Evolutionary conservation across 495 filamentous ascomycete genomes (phyloP), one percentile per base, ranked within the genome.

Genomic region (Neurospora sp.): DNA sequence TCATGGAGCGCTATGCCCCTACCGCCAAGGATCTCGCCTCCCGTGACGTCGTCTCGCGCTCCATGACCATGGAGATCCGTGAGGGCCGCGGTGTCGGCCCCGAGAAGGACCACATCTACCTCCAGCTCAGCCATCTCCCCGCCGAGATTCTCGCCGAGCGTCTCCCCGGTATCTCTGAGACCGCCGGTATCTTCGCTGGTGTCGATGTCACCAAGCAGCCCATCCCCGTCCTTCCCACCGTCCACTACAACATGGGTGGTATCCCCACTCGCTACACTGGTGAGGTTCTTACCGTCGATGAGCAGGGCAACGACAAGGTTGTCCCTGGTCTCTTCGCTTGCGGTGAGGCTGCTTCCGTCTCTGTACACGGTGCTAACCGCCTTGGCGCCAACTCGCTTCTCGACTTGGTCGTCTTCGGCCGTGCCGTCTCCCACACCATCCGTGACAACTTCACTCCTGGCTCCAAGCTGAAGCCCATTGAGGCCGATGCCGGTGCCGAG

Each of bases 171-270:
- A 98, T 98, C 81, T 97, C 96, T 39, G 95, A 98, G 87, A 98
- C 96, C 42, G 95, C 95, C 59, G 92, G 92, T 74, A 97, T 98
- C 80, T 98, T 98, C 85, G 87, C 95, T 42, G 95, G 95, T 82
- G 94, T 98, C 78, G 96, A 98, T 81, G 94, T 98, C 75, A 91
- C 90, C 80, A 97, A 96, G 86, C 92, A 97, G 83, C 95, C 95
- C 75, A 98, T 98, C 78, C 95, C 95, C 71, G 96, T 98, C 76
- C 87, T 98, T 72, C 95, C 95, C 69, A 98, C 95, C 66, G 96
- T 97, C 78, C 96, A 98, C 87, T 98, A 98, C 88, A 97, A 97
- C 89, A 98, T 98, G 95, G 95, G 95, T 82, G 95, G 95, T 87
- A 97, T 98, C 78, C 95, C 95, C 68, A 98, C 95, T 73, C 93